phyloP scores from a whole-genome alignment of 139 green algal genomes.

The Monoraphidium neglectum region DNA sequence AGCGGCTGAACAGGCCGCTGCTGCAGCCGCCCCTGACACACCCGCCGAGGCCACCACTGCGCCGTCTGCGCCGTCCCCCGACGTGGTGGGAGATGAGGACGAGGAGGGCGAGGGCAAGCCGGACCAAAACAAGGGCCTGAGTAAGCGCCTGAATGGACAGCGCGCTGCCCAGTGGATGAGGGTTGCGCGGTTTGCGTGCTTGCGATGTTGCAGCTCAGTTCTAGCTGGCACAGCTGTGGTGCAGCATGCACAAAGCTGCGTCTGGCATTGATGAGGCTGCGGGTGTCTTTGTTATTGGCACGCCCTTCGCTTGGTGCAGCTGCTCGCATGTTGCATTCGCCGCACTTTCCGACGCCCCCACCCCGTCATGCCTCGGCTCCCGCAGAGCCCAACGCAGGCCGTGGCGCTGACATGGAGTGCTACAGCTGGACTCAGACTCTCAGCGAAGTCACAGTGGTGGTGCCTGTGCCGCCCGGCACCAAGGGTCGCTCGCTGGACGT shows the following conservation, averaged over 20 bases:
- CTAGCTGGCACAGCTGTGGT: no score
- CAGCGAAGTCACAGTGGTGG: constrained; percentile 73
- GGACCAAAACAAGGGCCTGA: constrained; percentile 22
- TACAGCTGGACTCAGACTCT: constrained; percentile 97
- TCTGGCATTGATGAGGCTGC: no score
- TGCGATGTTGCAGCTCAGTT: no score
- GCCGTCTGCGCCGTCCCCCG: no score
- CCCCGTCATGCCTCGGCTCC: background rate
- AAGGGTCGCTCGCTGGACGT: constrained; percentile 55
- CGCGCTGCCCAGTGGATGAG: background rate
- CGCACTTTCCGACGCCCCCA: background rate
- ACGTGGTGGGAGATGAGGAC: background rate
- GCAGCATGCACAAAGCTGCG: no score
- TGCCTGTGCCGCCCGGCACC: constrained; percentile 66
- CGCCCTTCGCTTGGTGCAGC: no score
- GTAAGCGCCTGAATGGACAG: background rate
- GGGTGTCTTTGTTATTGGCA: no score
- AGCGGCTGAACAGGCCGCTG: no score
- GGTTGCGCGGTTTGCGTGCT: no score
- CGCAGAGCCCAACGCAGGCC: constrained; percentile 82
- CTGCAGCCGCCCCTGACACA: no score
- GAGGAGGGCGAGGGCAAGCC: constrained; percentile 1
- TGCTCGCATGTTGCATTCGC: no score
- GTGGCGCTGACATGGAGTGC: constrained; percentile 81
- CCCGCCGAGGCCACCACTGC: no score